phyloP scores from a whole-genome alignment of 148 eudicot species.

The Rhododendron molle region DNA sequence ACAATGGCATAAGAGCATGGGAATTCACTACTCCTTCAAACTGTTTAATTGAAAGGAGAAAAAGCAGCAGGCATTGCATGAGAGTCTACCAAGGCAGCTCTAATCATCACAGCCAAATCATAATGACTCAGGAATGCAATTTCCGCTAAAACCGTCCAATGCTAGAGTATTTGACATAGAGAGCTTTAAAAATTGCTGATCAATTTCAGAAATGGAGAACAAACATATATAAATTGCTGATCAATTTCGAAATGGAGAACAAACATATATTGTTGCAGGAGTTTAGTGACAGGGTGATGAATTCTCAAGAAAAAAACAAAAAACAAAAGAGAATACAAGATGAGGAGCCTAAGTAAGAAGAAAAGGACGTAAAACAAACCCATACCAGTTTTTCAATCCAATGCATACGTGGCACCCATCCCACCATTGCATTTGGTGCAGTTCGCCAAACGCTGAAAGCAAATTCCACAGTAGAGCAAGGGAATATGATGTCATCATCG shows the following conservation, averaged over 20 bases:
- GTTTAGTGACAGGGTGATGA: neutral
- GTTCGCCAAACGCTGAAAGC: constrained; percentile 78
- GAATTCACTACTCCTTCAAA: neutral
- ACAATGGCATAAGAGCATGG: neutral
- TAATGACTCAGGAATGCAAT: neutral
- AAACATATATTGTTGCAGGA: neutral
- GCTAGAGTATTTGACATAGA: neutral
- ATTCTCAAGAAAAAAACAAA: neutral
- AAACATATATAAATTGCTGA: too few species aligned
- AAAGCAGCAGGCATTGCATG: neutral
- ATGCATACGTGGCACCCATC: constrained; percentile 89
- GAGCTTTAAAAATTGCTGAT: neutral
- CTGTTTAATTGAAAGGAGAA: neutral
- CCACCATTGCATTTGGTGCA: constrained; percentile 87
- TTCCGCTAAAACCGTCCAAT: neutral
- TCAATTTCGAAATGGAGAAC: too few species aligned
- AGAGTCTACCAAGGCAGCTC: neutral
- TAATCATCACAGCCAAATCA: neutral
- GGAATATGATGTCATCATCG: constrained; percentile 84
- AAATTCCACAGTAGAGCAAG: constrained; percentile 73
- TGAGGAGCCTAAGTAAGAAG: neutral
- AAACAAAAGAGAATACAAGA: neutral
- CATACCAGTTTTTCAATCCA: constrained; percentile 71
- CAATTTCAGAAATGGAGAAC: too few species aligned
- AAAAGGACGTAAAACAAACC: neutral